Percentiles rank a stretch among this genome's conserved stretches.
These are phyloP conservation scores for Calycina herbarum DNA, from an alignment of 2,329 filamentous ascomycete species.

Conservation along the genomic window DNA sequence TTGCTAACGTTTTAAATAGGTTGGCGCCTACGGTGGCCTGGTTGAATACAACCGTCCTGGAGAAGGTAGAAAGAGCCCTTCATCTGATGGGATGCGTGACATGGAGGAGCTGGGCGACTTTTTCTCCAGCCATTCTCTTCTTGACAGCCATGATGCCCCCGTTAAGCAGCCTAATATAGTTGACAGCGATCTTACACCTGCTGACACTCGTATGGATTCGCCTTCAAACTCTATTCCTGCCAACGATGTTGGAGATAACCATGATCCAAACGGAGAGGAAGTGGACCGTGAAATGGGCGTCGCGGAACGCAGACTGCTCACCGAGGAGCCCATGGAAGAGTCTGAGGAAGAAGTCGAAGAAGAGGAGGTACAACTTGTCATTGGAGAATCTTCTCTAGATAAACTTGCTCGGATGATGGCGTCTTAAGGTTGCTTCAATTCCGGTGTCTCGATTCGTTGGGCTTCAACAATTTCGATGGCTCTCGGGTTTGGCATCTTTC, in stretches of 20 bases:
- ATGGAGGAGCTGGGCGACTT: background rate
- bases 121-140: background rate
- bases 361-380: conserved; percentile 15
- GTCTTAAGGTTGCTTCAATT: background rate
- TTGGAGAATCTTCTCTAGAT: conserved; percentile 24
- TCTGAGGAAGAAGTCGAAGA: background rate
- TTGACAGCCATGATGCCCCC: background rate
- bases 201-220: background rate
- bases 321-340: background rate
- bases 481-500: background rate
- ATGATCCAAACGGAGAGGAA: background rate
- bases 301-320: background rate
- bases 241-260: background rate
- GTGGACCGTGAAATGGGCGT: background rate
- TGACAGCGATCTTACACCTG: background rate
- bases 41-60: background rate
- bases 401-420: conserved; percentile 20
- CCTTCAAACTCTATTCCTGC: background rate
- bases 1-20: background rate
- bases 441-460: background rate
- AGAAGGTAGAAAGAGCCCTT: background rate
- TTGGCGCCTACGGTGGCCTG: background rate
- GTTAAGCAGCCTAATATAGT: background rate
- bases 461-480: background rate
- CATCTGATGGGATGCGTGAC: background rate